A percentile compares a stretch with the other conserved stretches of the same genome.
Conservation (phyloP, 768 basidiomycete genomes). For the Clavaria fumosa region DNA sequence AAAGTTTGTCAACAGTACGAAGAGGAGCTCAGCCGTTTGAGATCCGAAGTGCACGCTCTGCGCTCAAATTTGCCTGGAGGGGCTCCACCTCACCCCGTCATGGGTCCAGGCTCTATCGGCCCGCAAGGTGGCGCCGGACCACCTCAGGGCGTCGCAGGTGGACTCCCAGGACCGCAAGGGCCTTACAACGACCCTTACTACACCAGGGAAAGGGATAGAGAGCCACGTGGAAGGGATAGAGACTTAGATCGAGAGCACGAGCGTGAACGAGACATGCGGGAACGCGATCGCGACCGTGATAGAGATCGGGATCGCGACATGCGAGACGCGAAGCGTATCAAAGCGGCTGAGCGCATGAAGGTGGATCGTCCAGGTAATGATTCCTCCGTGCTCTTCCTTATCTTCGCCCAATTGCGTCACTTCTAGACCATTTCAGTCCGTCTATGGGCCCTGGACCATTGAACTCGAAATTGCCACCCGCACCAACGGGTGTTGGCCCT, state of each 20-base stretch:
- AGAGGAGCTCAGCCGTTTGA: constrained; percentile 59
- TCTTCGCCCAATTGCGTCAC: constrained; percentile 1
- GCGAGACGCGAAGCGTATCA: constrained; percentile 47
- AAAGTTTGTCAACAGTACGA: constrained; percentile 83
- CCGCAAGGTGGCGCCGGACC: constrained; percentile 9
- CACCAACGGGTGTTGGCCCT: constrained; percentile 16
- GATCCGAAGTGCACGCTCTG: constrained; percentile 46
- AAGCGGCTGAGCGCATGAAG: constrained; percentile 24
- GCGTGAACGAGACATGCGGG: constrained; percentile 14
- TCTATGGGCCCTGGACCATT: constrained; percentile 14
- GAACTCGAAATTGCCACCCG: constrained; percentile 11
- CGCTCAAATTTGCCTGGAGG: constrained; percentile 23
- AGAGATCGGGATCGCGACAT: constrained; percentile 30
- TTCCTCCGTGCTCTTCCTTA: constrained; percentile 2
- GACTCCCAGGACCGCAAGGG: constrained; percentile 10
- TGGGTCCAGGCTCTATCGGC: constrained; percentile 16
- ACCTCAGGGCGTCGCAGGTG: constrained; percentile 15
- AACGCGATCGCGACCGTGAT: constrained; percentile 27
- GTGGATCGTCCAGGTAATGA: constrained; percentile 21
- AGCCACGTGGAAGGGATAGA: constrained; percentile 15
- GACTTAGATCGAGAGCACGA: constrained; percentile 13
- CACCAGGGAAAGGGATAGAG: constrained; percentile 11
- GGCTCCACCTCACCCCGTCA: constrained; percentile 20
- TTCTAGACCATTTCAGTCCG: constrained; percentile 24
- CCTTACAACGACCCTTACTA: constrained; percentile 13